Base-by-base conservation (phyloP, 805 yeast species). In the Cyberlindnera maritima region DNA sequence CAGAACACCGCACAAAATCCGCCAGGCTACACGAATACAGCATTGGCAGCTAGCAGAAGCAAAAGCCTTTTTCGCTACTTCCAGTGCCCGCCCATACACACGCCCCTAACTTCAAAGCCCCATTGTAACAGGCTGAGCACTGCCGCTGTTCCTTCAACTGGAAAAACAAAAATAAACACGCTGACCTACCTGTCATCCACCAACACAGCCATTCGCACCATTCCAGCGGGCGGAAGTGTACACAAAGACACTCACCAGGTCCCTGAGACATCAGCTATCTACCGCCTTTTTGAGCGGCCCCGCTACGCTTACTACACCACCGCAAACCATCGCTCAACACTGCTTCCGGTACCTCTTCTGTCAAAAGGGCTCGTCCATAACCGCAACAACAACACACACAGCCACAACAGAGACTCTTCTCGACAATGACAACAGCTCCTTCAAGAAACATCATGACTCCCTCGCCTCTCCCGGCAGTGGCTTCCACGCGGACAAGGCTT, bases 361-460 rank as follows among this genome's bases (percentile, higher is more conserved):
- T 21, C 25, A 21, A 5, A 21, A n/a, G n/a, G n/a, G n/a, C 25
- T 21, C 25, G 9, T 21, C 9, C 25, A 21, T 21, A 5, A 21
- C 25, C 25, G 25, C 25, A 21, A 21, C 25, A 21, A 21, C 9
- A 21, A 21, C 25, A 21, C 9, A 21, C 25, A 21, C 25, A 21
- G 5, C 25, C 25, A 21, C 25, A 21, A 9, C 25, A 21, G 5
- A 21, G 25, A 6, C 25, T 21, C 25, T 21, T 9, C 25, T 6
- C 35, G 10, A 7, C 19, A 36, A 36, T 21, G 28, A n/a, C 13
- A 4, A 20, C 28, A n/a, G 14, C 28, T 3, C 28, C 29, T n/a
- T 36, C 39, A n/a, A 21, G 39, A 19, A 36, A 36, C 14, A 11
- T 36, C 12, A 36, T 36, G 39, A 36, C 39, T 5, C 39, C 39